Base-by-base conservation (phyloP, 306 rosid species). In the Castanea sativa region DNA sequence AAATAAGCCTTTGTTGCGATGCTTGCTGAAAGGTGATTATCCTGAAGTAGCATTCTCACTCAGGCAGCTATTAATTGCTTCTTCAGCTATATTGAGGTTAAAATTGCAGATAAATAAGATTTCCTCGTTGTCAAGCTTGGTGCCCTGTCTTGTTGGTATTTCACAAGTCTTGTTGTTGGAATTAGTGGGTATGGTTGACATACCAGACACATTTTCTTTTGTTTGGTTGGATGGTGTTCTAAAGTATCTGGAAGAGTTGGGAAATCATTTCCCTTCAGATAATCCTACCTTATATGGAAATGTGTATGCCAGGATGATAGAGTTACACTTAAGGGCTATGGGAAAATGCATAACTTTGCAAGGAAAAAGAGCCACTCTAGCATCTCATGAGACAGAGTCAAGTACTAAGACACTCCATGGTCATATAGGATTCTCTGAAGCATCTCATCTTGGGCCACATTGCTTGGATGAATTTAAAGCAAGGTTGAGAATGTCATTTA, bases 161-260 rank as follows among this genome's bases (percentile, higher is more conserved):
- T 87, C 97, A 63, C 89, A 84, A 73, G 71, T 82, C 83, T 73
- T 94, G 88, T 83, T 91, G 80, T 76, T 75, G 59, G 91, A 91
- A 90, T 92, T 90, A 71, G 87, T 70, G 71, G 76, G 85, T 81
- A 85, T 84, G 89, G 79, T 43, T 74, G 91, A 89, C 60, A 86
- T 81, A 52, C 98, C 97, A 23, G 89, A 86, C 51, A 85, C 90
- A 19, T 84, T 79, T 78, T 85, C 85, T 77, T 89, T 92, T 83
- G 89, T 92, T 80, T 89, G 96, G 89, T 79, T 92, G 71, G 94
- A 94, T 77, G 97, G 98, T 81, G 91, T 83, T 86, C 74, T 87
- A 53, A 87, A 88, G 85, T 92, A 80, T 86, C 83, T 95, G 73
- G 92, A 86, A 85, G 98, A 90, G 80, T 64, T 95, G 76, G 92